A percentile compares a stretch with the other conserved stretches of the same genome.
These are phyloP conservation scores for Suhomyces emberorum DNA, from an alignment of 805 yeast genomes.

Conservation along the genomic window DNA sequence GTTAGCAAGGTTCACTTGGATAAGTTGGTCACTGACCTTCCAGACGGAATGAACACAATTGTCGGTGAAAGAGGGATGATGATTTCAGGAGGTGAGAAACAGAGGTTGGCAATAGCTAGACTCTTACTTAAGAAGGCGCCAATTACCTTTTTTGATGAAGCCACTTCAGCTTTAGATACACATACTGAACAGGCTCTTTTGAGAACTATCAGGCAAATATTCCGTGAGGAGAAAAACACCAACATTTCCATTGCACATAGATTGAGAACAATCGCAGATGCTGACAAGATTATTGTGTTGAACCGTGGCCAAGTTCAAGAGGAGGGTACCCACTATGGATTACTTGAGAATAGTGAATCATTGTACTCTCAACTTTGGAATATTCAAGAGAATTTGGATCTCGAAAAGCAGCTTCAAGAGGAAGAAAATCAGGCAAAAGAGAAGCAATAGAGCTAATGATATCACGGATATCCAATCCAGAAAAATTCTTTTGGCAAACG, in stretches of 20 bases:
- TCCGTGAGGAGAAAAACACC: slow-evolving; percentile 57
- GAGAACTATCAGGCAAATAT: slow-evolving; percentile 66
- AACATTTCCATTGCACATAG: slow-evolving; percentile 93
- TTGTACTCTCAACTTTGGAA: slow-evolving; percentile 84
- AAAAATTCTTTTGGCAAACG: too few relatives aligned
- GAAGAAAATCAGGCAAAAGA: too few relatives aligned
- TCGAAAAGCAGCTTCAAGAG: slow-evolving; percentile 7
- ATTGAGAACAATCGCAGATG: slow-evolving; percentile 86
- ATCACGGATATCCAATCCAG: too few relatives aligned
- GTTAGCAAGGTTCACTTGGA: slow-evolving; percentile 70
- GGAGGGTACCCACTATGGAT: slow-evolving; percentile 75
- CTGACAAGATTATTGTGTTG: slow-evolving; percentile 89
- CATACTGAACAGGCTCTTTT: slow-evolving; percentile 88
- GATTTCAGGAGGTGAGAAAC: slow-evolving; percentile 99
- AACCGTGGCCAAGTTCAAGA: slow-evolving; percentile 77
- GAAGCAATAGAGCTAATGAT: too few relatives aligned
- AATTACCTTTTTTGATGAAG: slow-evolving; percentile 93
- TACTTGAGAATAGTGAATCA: slow-evolving; percentile 53
- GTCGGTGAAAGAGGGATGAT: slow-evolving; percentile 98
- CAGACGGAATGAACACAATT: slow-evolving; percentile 78
- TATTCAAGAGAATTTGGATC: slow-evolving; percentile 75
- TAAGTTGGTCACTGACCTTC: slow-evolving; percentile 61
- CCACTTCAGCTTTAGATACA: slow-evolving; percentile 94
- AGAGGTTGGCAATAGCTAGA: slow-evolving; percentile 89
- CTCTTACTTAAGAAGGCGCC: slow-evolving; percentile 82